Conservation (phyloP, 2,329 filamentous ascomycete species). For the Neofusicoccum parvum region DNA sequence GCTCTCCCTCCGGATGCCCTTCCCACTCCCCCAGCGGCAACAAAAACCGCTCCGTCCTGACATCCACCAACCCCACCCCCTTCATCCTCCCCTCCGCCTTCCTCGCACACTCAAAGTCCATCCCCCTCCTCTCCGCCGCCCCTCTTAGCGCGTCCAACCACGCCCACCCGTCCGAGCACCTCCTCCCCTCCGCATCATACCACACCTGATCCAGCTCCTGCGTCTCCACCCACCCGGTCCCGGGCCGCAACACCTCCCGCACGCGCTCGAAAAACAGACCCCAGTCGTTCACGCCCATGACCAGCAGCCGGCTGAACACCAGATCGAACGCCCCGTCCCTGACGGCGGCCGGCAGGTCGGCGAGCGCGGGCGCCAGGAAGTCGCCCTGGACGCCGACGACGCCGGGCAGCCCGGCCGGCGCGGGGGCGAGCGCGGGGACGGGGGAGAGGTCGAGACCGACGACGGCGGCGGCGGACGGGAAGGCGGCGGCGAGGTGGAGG, state of each 20-base stretch:
- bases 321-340: conserved; percentile 54
- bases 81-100: not conserved
- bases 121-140: not conserved
- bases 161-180: not conserved
- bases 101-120: not conserved
- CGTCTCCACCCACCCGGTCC: conserved; percentile 49
- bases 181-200: not conserved
- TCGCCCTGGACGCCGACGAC: conserved; percentile 24
- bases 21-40: conserved; percentile 3
- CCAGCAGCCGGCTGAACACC: conserved; percentile 55
- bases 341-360: conserved; percentile 28
- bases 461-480: conserved; percentile 20
- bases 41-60: not conserved
- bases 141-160: not conserved
- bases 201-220: not conserved
- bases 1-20: not conserved
- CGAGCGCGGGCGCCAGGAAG: conserved; percentile 11
- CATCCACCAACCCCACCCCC: not conserved
- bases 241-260: conserved; percentile 40
- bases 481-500: conserved; percentile 23
- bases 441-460: conserved; percentile 32
- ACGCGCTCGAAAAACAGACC: not conserved
- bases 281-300: conserved; percentile 56
- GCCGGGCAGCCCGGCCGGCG: conserved; percentile 22
- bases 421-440: conserved; percentile 20